Evolutionary conservation across 208 protist species (phyloP).

Genomic region (Wallacemonas rigidus): DNA sequence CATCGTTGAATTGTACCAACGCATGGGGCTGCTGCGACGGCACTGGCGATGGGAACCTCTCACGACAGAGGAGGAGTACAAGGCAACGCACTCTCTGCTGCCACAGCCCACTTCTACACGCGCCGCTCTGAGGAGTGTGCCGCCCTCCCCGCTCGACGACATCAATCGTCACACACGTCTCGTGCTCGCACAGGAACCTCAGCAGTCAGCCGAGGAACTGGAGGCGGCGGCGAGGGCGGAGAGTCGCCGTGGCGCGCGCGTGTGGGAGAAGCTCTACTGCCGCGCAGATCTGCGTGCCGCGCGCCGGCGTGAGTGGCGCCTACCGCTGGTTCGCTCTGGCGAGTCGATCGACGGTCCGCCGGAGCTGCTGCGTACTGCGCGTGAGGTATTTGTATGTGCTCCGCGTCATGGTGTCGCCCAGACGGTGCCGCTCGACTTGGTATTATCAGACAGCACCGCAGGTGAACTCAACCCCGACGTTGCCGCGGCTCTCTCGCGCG

Average conservation of each 20-base stretch:
- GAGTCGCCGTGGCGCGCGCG: slow-evolving; percentile 21
- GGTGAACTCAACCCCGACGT: neutral
- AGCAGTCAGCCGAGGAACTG: neutral
- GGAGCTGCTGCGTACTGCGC: neutral
- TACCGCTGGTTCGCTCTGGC: slow-evolving; percentile 9
- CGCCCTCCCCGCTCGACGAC: neutral
- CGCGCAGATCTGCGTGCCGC: slow-evolving; percentile 20
- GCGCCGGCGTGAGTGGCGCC: slow-evolving; percentile 1
- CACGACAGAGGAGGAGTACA: neutral
- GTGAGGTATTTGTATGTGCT: slow-evolving; percentile 4
- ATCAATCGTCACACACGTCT: neutral
- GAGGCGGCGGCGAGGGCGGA: neutral
- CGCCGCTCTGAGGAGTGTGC: too few species aligned
- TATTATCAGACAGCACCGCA: neutral
- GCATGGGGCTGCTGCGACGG: slow-evolving; percentile 51
- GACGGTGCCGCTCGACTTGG: neutral
- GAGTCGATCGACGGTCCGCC: slow-evolving; percentile 4
- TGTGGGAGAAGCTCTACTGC: slow-evolving; percentile 41
- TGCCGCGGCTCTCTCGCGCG: too few species aligned
- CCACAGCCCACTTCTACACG: too few species aligned
- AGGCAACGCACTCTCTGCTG: neutral
- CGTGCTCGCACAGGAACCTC: neutral
- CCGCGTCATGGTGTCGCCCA: neutral
- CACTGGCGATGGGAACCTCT: slow-evolving; percentile 49
- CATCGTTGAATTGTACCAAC: slow-evolving; percentile 73